Evolutionary conservation across 2,329 filamentous ascomycete genomes (phyloP).

Genomic region (Epichloe elymi): DNA sequence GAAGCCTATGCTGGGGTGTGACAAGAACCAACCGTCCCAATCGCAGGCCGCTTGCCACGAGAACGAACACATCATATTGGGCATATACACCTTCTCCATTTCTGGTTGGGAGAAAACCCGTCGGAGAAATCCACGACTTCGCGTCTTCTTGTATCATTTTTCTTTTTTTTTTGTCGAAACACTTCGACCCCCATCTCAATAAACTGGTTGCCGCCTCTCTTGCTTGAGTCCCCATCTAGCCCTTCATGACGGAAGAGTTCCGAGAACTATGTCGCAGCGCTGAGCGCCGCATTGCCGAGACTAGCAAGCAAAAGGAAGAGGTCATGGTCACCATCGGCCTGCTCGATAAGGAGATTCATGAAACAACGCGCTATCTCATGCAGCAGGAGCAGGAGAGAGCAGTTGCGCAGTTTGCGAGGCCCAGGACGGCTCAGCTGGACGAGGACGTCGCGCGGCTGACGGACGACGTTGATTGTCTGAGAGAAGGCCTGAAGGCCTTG

Average conservation of each 20-base stretch:
- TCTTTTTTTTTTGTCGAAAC: neutral
- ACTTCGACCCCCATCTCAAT: neutral
- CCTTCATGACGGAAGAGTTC: neutral
- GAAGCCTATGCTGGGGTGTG: neutral
- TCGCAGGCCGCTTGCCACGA: neutral
- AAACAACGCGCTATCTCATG: slow-evolving; percentile 1
- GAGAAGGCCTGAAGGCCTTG: neutral
- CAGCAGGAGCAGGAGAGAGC: slow-evolving; percentile 2
- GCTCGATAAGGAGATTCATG: slow-evolving; percentile 3
- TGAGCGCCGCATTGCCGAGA: neutral
- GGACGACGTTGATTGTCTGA: slow-evolving; percentile 1
- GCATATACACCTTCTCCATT: neutral
- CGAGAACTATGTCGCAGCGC: neutral
- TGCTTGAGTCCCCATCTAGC: neutral
- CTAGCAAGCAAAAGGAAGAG: neutral
- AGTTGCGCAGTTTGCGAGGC: neutral
- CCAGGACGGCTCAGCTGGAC: slow-evolving; percentile 1
- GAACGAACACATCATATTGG: neutral
- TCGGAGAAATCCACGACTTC: neutral
- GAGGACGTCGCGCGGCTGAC: neutral
- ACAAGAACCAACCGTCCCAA: neutral
- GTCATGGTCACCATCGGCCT: slow-evolving; percentile 1
- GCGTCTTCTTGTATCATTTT: neutral
- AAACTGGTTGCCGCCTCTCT: neutral
- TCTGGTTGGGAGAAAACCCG: neutral